Evolutionary conservation across 129 eudicot genomes (phyloP).

Genomic region (Flaveria trinervia): DNA sequence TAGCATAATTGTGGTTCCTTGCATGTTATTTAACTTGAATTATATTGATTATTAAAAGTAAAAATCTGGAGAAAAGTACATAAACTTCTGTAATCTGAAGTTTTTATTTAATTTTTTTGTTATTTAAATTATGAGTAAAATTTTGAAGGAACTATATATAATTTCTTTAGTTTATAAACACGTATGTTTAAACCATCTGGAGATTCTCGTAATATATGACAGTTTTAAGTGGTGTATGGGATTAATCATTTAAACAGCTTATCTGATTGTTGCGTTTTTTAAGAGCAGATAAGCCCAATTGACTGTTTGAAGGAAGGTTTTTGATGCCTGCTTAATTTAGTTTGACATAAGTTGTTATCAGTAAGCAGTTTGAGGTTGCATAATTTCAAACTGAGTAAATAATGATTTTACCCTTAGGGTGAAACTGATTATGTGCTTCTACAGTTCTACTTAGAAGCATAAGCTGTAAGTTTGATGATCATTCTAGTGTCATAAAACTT

Average conservation of each 20-base stretch:
- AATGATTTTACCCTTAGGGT: too few species aligned
- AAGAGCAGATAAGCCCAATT: not conserved
- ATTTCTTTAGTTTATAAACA: not conserved
- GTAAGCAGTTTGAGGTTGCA: too few species aligned
- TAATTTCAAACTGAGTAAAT: too few species aligned
- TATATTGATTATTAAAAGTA: not conserved
- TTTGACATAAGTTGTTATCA: not conserved
- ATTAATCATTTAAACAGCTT: not conserved
- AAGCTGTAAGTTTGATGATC: not conserved
- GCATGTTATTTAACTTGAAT: not conserved
- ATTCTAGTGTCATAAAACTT: not conserved
- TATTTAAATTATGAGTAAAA: not conserved
- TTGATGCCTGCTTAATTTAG: not conserved
- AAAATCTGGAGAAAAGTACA: too few species aligned
- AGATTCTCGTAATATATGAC: not conserved
- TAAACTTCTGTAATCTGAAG: too few species aligned
- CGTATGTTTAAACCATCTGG: not conserved
- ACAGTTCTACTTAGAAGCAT: not conserved
- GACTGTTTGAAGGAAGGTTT: not conserved
- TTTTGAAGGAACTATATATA: not conserved
- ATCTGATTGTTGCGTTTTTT: not conserved
- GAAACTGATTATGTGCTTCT: not conserved
- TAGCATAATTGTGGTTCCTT: not conserved
- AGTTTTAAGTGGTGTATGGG: not conserved
- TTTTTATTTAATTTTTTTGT: too few species aligned